Conservation (phyloP, 139 green algal species). For the Chloropicon primus region DNA sequence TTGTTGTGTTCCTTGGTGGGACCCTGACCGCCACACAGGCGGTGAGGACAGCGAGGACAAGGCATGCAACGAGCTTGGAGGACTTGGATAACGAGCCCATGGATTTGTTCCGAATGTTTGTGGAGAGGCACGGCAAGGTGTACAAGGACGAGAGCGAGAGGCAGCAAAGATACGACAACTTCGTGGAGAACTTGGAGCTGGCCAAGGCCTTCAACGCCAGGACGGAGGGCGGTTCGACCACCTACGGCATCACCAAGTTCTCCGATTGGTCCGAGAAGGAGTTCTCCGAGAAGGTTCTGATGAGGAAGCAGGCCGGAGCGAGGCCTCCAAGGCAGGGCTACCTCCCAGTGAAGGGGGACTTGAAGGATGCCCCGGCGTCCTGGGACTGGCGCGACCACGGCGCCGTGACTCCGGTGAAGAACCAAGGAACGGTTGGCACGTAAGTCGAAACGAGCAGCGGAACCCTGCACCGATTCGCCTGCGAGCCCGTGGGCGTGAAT, state of each 20-base stretch:
- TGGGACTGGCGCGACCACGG: conserved; percentile 1
- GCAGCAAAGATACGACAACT: not conserved
- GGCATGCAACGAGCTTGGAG: too few relatives aligned
- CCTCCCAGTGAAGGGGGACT: not conserved
- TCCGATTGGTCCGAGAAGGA: not conserved
- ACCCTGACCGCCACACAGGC: too few relatives aligned
- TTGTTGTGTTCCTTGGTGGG: too few relatives aligned
- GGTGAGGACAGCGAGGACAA: too few relatives aligned
- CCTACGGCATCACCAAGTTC: not conserved
- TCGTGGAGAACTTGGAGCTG: not conserved
- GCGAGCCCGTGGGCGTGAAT: too few relatives aligned
- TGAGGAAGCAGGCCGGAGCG: not conserved
- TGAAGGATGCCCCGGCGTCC: not conserved
- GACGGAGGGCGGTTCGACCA: not conserved
- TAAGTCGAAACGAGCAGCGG: too few relatives aligned
- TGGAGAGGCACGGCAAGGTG: not conserved
- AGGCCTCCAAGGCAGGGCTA: not conserved
- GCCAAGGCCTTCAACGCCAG: not conserved
- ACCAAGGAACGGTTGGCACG: not conserved
- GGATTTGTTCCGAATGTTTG: not conserved
- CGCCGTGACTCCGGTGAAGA: conserved; percentile 3
- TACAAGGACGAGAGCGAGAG: not conserved
- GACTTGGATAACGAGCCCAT: too few relatives aligned
- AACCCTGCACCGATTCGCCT: too few relatives aligned
- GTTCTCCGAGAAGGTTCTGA: not conserved